Evolutionary conservation across 345 rosid genomes (phyloP).

Genomic region (Arabidopsis suecica): DNA sequence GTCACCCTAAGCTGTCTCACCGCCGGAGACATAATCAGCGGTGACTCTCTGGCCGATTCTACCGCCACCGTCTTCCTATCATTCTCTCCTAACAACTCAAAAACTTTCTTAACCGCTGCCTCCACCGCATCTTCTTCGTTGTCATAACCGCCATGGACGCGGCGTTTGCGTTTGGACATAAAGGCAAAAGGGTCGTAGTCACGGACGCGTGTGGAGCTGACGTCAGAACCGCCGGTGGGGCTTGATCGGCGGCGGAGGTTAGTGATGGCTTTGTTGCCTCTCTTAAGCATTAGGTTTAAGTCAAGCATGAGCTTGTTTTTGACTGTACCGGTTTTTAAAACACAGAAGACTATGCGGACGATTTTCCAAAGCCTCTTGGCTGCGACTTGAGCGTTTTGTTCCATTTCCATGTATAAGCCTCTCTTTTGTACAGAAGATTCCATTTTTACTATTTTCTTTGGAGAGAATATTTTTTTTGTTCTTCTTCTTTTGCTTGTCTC

Average conservation of each 20-base stretch:
- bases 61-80: constrained; percentile 35
- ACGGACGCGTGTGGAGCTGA: constrained; percentile 48
- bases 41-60: constrained; percentile 38
- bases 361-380: constrained; percentile 65
- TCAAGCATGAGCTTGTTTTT: constrained; percentile 65
- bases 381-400: constrained; percentile 50
- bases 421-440: constrained; percentile 17
- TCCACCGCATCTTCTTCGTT: constrained; percentile 53
- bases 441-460: constrained; percentile 7
- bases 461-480: not conserved
- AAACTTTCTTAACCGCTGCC: constrained; percentile 71
- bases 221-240: constrained; percentile 44
- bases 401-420: constrained; percentile 53
- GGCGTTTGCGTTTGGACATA: constrained; percentile 51
- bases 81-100: constrained; percentile 63
- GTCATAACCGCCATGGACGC: constrained; percentile 46
- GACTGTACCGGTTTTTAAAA: constrained; percentile 59
- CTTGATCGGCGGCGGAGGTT: constrained; percentile 59
- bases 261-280: constrained; percentile 66
- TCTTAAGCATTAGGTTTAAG: constrained; percentile 60
- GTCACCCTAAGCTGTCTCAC: constrained; percentile 77
- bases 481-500: constrained; percentile 11
- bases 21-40: constrained; percentile 54
- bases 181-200: constrained; percentile 52
- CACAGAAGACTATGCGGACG: constrained; percentile 54